A percentile compares a stretch with the other conserved stretches of the same genome.
These are phyloP conservation scores for Exserohilum turcica DNA, from an alignment of 2,329 filamentous ascomycete species.

Conservation along the genomic window DNA sequence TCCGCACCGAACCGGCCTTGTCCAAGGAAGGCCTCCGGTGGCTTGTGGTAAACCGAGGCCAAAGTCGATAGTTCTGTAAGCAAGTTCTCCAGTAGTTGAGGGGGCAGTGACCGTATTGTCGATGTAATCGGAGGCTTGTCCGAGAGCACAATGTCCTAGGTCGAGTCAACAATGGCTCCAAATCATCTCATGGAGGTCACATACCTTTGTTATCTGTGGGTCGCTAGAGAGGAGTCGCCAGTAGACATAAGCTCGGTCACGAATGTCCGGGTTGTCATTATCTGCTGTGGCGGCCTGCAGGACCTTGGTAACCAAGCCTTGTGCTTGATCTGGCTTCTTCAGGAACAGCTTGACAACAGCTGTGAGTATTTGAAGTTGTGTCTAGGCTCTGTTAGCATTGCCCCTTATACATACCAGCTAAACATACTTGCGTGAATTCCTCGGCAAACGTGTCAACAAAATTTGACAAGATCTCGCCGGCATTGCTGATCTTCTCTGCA, in stretches of 20 bases:
- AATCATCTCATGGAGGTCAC: slow-evolving; percentile 10
- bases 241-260: slow-evolving; percentile 96
- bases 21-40: slow-evolving; percentile 95
- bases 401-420: too few relatives aligned
- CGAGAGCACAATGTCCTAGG: slow-evolving; percentile 81
- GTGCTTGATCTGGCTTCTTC: slow-evolving; percentile 92
- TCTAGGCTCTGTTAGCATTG: slow-evolving; percentile 60
- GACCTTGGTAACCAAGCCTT: slow-evolving; percentile 91
- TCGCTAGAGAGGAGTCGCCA: slow-evolving; percentile 96
- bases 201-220: slow-evolving; percentile 82
- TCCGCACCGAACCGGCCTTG: slow-evolving; percentile 93
- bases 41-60: slow-evolving; percentile 97
- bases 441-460: slow-evolving; percentile 96
- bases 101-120: slow-evolving; percentile 88
- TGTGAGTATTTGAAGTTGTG: slow-evolving; percentile 96
- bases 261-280: slow-evolving; percentile 96
- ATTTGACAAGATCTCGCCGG: slow-evolving; percentile 86
- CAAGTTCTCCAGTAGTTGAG: slow-evolving; percentile 84
- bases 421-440: slow-evolving; percentile 85
- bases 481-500: slow-evolving; percentile 98
- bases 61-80: slow-evolving; percentile 90
- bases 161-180: slow-evolving; percentile 6
- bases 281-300: slow-evolving; percentile 90
- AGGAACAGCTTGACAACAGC: slow-evolving; percentile 97
- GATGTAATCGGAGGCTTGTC: slow-evolving; percentile 93